Evolutionary conservation across 345 rosid genomes (phyloP).

Genomic region (Kandelia obovata): DNA sequence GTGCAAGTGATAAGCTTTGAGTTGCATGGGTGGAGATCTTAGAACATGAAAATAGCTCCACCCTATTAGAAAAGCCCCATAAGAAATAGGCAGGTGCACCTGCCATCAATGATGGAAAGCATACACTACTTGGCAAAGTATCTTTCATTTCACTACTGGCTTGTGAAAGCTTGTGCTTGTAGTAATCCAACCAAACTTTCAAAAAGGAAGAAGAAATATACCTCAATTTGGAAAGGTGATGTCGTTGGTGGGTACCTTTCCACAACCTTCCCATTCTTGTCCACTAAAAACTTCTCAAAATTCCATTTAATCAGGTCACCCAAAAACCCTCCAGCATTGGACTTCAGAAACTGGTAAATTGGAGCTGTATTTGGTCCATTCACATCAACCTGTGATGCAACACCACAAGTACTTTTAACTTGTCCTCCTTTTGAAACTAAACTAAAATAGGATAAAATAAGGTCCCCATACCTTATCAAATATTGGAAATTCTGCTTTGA

Average conservation of each 20-base stretch:
- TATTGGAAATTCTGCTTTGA: constrained; percentile 30
- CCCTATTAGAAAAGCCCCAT: no score
- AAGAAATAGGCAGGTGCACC: no score
- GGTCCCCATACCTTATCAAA: constrained; percentile 21
- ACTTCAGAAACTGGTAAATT: constrained; percentile 30
- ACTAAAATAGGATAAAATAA: background rate
- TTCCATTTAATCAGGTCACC: constrained; percentile 30
- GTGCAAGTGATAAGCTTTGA: no score
- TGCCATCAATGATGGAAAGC: background rate
- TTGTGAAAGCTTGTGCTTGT: background rate
- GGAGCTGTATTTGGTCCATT: constrained; percentile 33
- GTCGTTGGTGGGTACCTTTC: constrained; percentile 30
- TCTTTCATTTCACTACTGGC: background rate
- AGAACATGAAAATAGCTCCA: no score
- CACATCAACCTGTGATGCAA: constrained; percentile 27
- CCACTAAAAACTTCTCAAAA: constrained; percentile 31
- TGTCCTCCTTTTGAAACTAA: background rate
- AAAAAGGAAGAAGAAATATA: background rate
- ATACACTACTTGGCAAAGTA: background rate
- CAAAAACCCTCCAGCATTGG: constrained; percentile 33
- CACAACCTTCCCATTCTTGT: constrained; percentile 30
- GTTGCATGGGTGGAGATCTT: no score
- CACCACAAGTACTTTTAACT: background rate
- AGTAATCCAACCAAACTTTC: background rate
- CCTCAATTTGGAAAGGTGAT: constrained; percentile 35